Percentiles rank a stretch among this genome's conserved stretches.
These are phyloP conservation scores for Chenopodium formosanum DNA, from an alignment of 148 eudicot genomes.

Conservation along the genomic window DNA sequence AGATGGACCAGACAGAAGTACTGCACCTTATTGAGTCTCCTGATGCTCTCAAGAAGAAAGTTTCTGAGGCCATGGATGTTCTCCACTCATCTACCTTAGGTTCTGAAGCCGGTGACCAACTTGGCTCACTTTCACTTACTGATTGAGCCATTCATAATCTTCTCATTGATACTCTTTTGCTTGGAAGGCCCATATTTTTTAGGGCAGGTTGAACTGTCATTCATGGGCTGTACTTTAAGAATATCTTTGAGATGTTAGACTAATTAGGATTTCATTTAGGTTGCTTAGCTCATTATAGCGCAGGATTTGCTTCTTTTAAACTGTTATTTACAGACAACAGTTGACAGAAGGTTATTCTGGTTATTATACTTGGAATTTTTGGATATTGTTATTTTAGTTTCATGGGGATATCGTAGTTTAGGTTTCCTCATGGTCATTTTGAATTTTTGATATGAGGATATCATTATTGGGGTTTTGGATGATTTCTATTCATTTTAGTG, in stretches of 20 bases:
- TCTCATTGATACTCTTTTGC: neutral
- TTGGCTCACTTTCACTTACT: constrained; percentile 40
- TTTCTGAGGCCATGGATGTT: constrained; percentile 58
- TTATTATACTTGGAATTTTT: neutral
- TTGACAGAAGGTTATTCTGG: neutral
- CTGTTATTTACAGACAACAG: neutral
- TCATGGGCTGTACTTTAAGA: neutral
- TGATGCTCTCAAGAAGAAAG: constrained; percentile 59
- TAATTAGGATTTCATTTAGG: neutral
- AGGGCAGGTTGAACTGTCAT: neutral
- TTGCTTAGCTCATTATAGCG: neutral
- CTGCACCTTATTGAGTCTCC: constrained; percentile 62
- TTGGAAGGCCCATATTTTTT: neutral
- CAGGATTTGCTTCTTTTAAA: neutral
- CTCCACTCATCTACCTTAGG: constrained; percentile 27
- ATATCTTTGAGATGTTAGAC: neutral
- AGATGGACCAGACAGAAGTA: constrained; percentile 72
- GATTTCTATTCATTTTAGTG: neutral
- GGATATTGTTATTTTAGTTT: neutral
- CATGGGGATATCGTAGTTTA: neutral
- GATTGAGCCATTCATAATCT: constrained; percentile 17
- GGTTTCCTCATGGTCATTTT: neutral
- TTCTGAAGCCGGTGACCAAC: constrained; percentile 36
- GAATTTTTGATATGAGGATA: neutral
- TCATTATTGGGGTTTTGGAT: neutral